Base-by-base conservation (phyloP, 139 green algal genomes). In the Spirogloea muscicola region DNA sequence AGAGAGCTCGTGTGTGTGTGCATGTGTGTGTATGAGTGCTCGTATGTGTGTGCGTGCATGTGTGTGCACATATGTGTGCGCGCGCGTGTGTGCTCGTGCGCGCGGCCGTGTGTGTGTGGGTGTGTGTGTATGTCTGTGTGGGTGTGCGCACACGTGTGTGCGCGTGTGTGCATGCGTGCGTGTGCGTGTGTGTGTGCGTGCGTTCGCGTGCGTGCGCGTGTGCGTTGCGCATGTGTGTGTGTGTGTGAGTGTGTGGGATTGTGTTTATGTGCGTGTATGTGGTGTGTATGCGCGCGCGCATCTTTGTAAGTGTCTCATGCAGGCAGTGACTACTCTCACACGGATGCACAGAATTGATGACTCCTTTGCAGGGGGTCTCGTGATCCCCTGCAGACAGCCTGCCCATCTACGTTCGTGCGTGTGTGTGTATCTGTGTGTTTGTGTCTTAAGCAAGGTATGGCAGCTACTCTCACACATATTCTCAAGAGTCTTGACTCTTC, bases 41-140 rank as follows among this genome's bases (percentile, higher is more conserved):
- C 34, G 13, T 61, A 25, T 61, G 51, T 61, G 13, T 61, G 51
- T 61, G 13, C 57, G 39, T 68, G 10, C 57, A 31, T 68, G 13
- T 68, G 39, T 58, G 13, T 68, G 59, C 57, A n/a, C 57, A n/a
- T 68, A n/a, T 68, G 39, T 68, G 39, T 58, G 39, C 57, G 13
- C 57, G 39, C 57, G 10, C 57, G 59, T 68, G 13, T 68, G 39
- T 68, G 13, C 57, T 21, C 57, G 13, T 49, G 59, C 16, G 13
- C 57, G 59, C 16, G 10, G 51, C 27, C 57, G 13, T 68, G 59
- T 68, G 10, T 68, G 7, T 68, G 7, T 68, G 59, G 51, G 10
- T 68, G 59, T 68, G 13, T 68, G 59, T 16, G 13, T 68, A 31
- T 68, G 13, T 51, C 6, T 68, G 59, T 68, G 59, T 68, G 13